Evolutionary conservation across 306 rosid genomes (phyloP).

Genomic region (Fragaria ananassa): DNA sequence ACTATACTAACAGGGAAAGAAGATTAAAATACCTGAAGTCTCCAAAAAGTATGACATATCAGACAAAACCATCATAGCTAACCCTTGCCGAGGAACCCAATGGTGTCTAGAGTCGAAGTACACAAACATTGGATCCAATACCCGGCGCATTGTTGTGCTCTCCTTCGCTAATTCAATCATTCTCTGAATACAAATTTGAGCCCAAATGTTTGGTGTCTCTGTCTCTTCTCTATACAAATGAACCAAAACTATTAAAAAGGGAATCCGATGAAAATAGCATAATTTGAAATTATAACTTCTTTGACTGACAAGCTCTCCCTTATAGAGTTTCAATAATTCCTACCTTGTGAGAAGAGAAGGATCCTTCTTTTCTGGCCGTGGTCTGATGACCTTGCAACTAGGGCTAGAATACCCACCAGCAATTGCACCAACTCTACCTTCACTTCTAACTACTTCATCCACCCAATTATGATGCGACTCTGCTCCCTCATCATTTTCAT

Average conservation of each 20-base stretch:
- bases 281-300: background rate
- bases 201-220: conserved; percentile 82
- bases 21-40: conserved; percentile 47
- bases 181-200: conserved; percentile 86
- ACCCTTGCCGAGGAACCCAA: conserved; percentile 72
- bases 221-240: conserved; percentile 67
- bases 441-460: conserved; percentile 82
- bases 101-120: conserved; percentile 77
- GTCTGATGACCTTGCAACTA: conserved; percentile 44
- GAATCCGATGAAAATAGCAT: background rate
- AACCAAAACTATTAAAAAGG: background rate
- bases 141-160: conserved; percentile 85
- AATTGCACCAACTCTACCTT: conserved; percentile 56
- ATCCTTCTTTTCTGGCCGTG: conserved; percentile 74
- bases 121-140: conserved; percentile 83
- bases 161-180: conserved; percentile 88
- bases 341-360: conserved; percentile 71
- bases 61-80: conserved; percentile 77
- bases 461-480: conserved; percentile 93
- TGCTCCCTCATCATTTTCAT: conserved; percentile 41
- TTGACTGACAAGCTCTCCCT: background rate
- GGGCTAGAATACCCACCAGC: conserved; percentile 46
- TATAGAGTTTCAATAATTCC: conserved; percentile 17
- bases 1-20: background rate
- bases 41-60: conserved; percentile 77